Percentiles rank a stretch among this genome's conserved stretches.
phyloP scores from a whole-genome alignment of 106 monocot species.

The Platanthera guangdongensis region DNA sequence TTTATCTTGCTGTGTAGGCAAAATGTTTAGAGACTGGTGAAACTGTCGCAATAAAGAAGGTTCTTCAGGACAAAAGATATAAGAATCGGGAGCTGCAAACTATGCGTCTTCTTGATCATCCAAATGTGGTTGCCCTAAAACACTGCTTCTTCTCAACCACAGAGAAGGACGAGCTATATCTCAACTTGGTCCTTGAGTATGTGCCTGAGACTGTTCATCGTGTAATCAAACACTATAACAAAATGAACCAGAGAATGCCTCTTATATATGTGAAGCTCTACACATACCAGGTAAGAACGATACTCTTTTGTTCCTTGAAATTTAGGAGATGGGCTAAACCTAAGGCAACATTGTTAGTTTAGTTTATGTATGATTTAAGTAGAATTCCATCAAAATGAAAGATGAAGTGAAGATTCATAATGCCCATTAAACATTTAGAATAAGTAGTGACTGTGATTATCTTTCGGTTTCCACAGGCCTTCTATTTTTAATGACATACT shows the following conservation, averaged over 20 bases:
- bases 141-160: slow-evolving; percentile 63
- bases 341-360: too few relatives aligned
- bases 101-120: slow-evolving; percentile 43
- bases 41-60: slow-evolving; percentile 25
- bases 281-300: slow-evolving; percentile 36
- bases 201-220: slow-evolving; percentile 41
- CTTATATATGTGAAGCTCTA: slow-evolving; percentile 40
- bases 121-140: slow-evolving; percentile 47
- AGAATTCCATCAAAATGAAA: too few relatives aligned
- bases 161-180: slow-evolving; percentile 53
- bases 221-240: slow-evolving; percentile 50
- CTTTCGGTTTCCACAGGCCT: too few relatives aligned
- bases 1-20: slow-evolving; percentile 9
- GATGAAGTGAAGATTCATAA: too few relatives aligned
- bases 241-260: slow-evolving; percentile 46
- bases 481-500: too few relatives aligned
- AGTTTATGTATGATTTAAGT: too few relatives aligned
- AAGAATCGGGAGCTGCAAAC: slow-evolving; percentile 30
- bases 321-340: too few relatives aligned
- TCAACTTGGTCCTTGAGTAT: slow-evolving; percentile 45
- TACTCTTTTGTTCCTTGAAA: too few relatives aligned
- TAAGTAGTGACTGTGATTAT: too few relatives aligned
- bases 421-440: too few relatives aligned
- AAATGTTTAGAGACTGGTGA: slow-evolving; percentile 28
- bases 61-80: slow-evolving; percentile 30